These are phyloP conservation scores for Macadamia integrifolia DNA, from an alignment of 164 flowering plant species.

Conservation along the genomic window DNA sequence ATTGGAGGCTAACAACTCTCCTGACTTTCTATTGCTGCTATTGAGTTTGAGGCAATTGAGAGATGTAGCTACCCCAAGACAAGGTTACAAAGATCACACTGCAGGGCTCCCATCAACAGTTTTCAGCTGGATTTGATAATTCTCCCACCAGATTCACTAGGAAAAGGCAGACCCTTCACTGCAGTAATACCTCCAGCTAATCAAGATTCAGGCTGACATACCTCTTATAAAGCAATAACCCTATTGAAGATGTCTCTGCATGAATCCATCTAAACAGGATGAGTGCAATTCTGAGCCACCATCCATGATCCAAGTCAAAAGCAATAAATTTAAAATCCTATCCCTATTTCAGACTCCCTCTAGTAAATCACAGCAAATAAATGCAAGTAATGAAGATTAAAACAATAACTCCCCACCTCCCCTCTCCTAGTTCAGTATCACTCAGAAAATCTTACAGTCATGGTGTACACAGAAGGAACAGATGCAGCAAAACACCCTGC, in stretches of 20 bases:
- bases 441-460: slow-evolving; percentile 2
- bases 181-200: no score
- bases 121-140: not conserved
- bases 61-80: no score
- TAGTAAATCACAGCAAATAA: slow-evolving; percentile 6
- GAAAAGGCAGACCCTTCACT: no score
- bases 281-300: not conserved
- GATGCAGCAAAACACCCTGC: slow-evolving; percentile 1
- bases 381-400: not conserved
- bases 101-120: no score
- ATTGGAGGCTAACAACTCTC: no score
- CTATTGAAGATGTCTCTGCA: not conserved
- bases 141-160: not conserved
- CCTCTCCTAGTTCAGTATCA: not conserved
- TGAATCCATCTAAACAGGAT: not conserved
- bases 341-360: slow-evolving; percentile 7
- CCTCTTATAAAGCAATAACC: no score
- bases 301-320: not conserved
- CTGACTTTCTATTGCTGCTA: no score
- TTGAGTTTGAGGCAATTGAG: no score
- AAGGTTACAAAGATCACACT: no score
- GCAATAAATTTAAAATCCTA: slow-evolving; percentile 11
- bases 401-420: not conserved
- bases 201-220: no score
- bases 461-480: not conserved